Percentiles rank a stretch among this genome's conserved stretches.
These are phyloP conservation scores for Elaeis oleifera DNA, from an alignment of 202 grass and related monocot species.

Conservation along the genomic window DNA sequence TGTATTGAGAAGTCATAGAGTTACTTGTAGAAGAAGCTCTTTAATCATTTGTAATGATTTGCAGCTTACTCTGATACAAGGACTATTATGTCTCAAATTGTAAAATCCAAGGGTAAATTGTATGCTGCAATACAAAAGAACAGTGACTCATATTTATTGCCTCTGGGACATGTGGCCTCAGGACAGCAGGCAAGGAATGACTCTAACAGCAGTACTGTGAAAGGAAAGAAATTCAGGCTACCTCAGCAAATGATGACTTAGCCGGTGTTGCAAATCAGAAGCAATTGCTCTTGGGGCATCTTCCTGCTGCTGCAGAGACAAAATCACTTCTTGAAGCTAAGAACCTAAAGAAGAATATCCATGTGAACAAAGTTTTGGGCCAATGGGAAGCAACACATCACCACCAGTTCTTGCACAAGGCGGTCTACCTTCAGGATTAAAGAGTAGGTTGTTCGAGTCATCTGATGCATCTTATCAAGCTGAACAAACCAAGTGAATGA, in stretches of 20 bases:
- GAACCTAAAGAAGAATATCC: too few species aligned
- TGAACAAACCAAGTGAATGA: not conserved
- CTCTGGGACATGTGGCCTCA: too few species aligned
- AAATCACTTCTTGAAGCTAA: too few species aligned
- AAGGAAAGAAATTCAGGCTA: not conserved
- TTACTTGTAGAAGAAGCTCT: too few species aligned
- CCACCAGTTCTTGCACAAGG: not conserved
- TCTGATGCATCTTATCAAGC: conserved; percentile 1
- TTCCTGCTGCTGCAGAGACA: not conserved
- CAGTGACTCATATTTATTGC: not conserved
- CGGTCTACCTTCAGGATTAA: too few species aligned
- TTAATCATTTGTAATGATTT: not conserved
- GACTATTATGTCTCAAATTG: conserved; percentile 14
- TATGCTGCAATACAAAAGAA: not conserved
- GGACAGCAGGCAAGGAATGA: too few species aligned
- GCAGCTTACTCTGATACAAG: conserved; percentile 12
- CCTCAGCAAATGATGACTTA: not conserved
- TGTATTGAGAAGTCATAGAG: too few species aligned
- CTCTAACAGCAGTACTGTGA: too few species aligned
- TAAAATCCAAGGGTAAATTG: conserved; percentile 18
- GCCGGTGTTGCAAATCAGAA: not conserved
- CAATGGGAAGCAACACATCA: too few species aligned
- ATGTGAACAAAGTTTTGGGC: too few species aligned
- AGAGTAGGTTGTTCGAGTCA: not conserved
- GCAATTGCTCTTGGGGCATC: not conserved